Evolutionary conservation across 495 filamentous ascomycete species (phyloP).

Genomic region (Cryomyces antarcticus): DNA sequence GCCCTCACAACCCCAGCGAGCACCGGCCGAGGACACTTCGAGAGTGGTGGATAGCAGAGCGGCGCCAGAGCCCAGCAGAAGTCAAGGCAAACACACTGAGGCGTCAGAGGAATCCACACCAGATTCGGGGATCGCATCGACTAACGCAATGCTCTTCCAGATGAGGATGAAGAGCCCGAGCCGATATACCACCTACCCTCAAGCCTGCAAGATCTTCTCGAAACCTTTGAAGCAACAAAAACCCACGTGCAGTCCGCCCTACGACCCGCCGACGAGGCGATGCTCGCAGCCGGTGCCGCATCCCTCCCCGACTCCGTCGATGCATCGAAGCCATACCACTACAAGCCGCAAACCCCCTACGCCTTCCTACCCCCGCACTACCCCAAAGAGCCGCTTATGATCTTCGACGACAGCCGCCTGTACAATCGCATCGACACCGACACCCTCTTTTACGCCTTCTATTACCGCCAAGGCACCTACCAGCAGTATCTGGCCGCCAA

Average conservation of each 20-base stretch:
- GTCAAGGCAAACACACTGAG: not conserved
- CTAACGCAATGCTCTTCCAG: constrained; percentile 12
- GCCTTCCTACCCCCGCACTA: constrained; percentile 60
- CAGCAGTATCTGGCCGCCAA: constrained; percentile 95
- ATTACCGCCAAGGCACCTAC: constrained; percentile 90
- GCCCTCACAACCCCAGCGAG: constrained; percentile 15
- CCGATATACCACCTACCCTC: constrained; percentile 91
- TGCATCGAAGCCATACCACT: constrained; percentile 60
- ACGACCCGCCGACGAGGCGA: constrained; percentile 25
- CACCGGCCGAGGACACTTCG: constrained; percentile 8
- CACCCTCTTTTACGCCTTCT: constrained; percentile 96
- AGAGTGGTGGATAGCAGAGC: constrained; percentile 2
- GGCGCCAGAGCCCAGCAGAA: constrained; percentile 2
- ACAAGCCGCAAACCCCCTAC: constrained; percentile 61
- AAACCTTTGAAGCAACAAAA: constrained; percentile 75
- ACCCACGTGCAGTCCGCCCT: constrained; percentile 13
- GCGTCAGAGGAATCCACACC: constrained; percentile 24
- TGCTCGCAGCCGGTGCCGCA: constrained; percentile 49
- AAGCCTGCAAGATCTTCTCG: constrained; percentile 69
- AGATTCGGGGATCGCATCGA: too few species aligned
- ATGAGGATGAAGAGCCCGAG: constrained; percentile 41
- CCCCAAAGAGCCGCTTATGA: constrained; percentile 72
- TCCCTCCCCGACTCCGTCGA: constrained; percentile 56
- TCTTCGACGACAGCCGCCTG: constrained; percentile 75
- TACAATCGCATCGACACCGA: constrained; percentile 85